A percentile compares a stretch with the other conserved stretches of the same genome.
Conservation (phyloP, 768 basidiomycete genomes). For the Lactarius sanguifluus region DNA sequence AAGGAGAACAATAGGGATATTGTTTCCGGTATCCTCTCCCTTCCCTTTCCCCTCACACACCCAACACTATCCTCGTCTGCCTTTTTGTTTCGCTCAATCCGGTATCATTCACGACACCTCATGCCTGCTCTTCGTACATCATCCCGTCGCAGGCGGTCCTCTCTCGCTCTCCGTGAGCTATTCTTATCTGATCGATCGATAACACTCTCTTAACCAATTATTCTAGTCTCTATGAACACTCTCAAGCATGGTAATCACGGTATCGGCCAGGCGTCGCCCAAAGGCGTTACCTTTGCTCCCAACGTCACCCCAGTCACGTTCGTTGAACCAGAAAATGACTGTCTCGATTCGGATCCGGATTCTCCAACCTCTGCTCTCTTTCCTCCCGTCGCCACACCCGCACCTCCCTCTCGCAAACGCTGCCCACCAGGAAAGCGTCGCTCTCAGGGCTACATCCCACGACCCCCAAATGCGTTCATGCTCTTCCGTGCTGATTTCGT, state of each 20-base stretch:
- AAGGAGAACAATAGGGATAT: constrained; percentile 27
- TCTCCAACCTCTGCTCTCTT: constrained; percentile 48
- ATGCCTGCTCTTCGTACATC: constrained; percentile 28
- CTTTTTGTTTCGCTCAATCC: constrained; percentile 31
- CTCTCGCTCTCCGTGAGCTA: constrained; percentile 27
- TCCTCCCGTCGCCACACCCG: constrained; percentile 50
- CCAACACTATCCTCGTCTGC: neutral
- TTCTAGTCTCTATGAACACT: constrained; percentile 34
- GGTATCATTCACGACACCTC: constrained; percentile 9
- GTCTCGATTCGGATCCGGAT: constrained; percentile 36
- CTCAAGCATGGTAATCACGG: constrained; percentile 57
- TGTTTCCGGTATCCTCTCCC: constrained; percentile 12
- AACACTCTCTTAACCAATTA: too few species aligned
- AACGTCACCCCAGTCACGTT: constrained; percentile 59
- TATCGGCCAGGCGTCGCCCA: constrained; percentile 40
- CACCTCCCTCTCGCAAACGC: constrained; percentile 46
- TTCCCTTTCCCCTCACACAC: neutral
- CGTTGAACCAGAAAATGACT: constrained; percentile 38
- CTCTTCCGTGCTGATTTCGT: constrained; percentile 36
- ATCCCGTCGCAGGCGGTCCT: constrained; percentile 29
- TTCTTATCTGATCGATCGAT: neutral
- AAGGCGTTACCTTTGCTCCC: constrained; percentile 63
- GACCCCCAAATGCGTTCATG: constrained; percentile 43
- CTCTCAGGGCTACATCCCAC: constrained; percentile 46
- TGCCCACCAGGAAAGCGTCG: constrained; percentile 61